A percentile compares a stretch with the other conserved stretches of the same genome.
Evolutionary conservation across 768 basidiomycete species (phyloP).

Genomic region (Hortiboletus campestris): DNA sequence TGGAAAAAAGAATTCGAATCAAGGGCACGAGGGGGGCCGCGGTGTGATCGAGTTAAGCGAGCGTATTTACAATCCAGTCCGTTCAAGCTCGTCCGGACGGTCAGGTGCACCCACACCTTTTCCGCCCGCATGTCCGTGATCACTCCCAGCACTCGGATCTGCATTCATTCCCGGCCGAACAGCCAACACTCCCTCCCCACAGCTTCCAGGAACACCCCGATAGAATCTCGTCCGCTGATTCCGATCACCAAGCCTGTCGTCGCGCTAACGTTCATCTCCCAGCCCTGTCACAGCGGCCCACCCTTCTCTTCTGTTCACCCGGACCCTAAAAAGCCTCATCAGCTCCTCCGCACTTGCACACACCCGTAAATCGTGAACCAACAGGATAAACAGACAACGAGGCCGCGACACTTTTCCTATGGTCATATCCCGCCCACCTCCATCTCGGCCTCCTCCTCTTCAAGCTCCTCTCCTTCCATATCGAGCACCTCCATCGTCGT

Average conservation of each 20-base stretch:
- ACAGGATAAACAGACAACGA: conserved; percentile 25
- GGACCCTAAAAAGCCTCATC: conserved; percentile 36
- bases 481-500: conserved; percentile 69
- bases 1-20: conserved; percentile 61
- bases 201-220: conserved; percentile 33
- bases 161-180: conserved; percentile 34
- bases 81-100: not conserved
- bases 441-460: conserved; percentile 36
- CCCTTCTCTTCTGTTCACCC: conserved; percentile 39
- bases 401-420: conserved; percentile 22
- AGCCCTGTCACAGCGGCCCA: conserved; percentile 16
- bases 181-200: conserved; percentile 15
- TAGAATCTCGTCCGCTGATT: conserved; percentile 24
- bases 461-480: conserved; percentile 63
- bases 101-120: not conserved
- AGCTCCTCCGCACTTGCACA: conserved; percentile 30
- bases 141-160: conserved; percentile 24
- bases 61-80: conserved; percentile 37
- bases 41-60: conserved; percentile 40
- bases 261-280: conserved; percentile 12
- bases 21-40: conserved; percentile 61
- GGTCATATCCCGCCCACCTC: conserved; percentile 23
- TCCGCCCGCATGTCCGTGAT: conserved; percentile 3
- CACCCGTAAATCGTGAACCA: conserved; percentile 22
- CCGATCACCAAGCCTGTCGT: conserved; percentile 19